Conservation (phyloP, 2,329 filamentous ascomycete genomes). For the Penicillium sp. region DNA sequence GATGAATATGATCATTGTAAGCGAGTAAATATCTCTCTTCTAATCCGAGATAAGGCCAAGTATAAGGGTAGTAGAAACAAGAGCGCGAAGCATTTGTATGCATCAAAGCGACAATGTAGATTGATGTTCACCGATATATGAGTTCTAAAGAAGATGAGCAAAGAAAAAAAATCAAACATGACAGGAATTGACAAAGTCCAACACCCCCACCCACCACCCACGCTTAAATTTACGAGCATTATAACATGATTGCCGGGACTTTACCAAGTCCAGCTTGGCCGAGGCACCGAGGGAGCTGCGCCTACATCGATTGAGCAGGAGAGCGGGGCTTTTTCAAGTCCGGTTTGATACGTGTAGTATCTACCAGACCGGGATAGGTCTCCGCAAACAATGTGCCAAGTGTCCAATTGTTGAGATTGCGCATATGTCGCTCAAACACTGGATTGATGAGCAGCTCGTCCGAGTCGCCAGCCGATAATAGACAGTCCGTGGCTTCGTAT, state of each 20-base stretch:
- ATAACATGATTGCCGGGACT: neutral
- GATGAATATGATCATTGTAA: neutral
- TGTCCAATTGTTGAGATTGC: constrained; percentile 77
- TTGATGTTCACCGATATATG: neutral
- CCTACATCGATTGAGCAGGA: neutral
- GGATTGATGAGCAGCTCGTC: constrained; percentile 80
- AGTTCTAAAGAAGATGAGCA: neutral
- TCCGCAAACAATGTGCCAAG: constrained; percentile 69
- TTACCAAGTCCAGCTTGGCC: constrained; percentile 1
- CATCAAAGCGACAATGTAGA: neutral
- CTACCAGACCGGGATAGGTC: constrained; percentile 61
- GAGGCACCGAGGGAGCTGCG: neutral
- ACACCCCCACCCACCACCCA: neutral
- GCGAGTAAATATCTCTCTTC: neutral
- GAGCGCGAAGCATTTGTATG: neutral
- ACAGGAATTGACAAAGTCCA: neutral
- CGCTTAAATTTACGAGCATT: constrained; percentile 2
- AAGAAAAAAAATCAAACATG: neutral
- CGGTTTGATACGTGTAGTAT: constrained; percentile 39
- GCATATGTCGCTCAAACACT: constrained; percentile 78
- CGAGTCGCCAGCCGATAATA: constrained; percentile 55
- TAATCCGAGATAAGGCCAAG: neutral
- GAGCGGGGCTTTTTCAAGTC: neutral
- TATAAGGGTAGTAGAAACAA: neutral
- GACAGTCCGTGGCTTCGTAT: constrained; percentile 70